Evolutionary conservation across 2,329 filamentous ascomycete genomes (phyloP).

Genomic region (Coniochaeta prunicola): DNA sequence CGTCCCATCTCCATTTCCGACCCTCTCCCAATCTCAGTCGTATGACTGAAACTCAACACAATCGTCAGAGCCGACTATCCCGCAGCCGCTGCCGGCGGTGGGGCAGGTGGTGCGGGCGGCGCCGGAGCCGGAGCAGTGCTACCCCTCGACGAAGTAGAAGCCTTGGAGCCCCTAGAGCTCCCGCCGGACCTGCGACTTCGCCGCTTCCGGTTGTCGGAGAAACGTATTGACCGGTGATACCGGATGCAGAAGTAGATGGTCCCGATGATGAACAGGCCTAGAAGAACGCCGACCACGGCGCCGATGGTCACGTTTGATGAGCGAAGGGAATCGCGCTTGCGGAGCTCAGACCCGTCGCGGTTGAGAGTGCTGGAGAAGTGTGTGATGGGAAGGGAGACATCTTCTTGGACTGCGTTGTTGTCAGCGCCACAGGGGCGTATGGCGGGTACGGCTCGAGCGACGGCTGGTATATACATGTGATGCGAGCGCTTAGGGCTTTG

Average conservation of each 20-base stretch:
- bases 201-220: constrained; percentile 18
- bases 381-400: neutral
- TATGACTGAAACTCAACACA: neutral
- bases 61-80: neutral
- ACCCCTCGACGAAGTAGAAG: constrained; percentile 19
- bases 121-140: neutral
- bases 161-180: constrained; percentile 26
- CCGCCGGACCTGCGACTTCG: constrained; percentile 14
- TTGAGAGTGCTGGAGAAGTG: neutral
- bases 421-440: neutral
- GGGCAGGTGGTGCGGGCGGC: neutral
- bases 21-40: neutral
- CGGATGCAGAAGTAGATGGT: constrained; percentile 29
- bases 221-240: constrained; percentile 30
- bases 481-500: neutral
- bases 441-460: neutral
- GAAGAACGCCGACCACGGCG: constrained; percentile 32
- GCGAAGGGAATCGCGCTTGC: constrained; percentile 13
- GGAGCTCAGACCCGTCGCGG: neutral
- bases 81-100: neutral
- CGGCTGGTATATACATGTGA: constrained; percentile 6
- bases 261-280: constrained; percentile 30
- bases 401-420: too few relatives aligned
- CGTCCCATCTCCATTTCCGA: neutral
- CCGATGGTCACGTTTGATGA: constrained; percentile 34